A percentile compares a stretch with the other conserved stretches of the same genome.
phyloP scores from a whole-genome alignment of 768 basidiomycete species.

The Russula sp. region DNA sequence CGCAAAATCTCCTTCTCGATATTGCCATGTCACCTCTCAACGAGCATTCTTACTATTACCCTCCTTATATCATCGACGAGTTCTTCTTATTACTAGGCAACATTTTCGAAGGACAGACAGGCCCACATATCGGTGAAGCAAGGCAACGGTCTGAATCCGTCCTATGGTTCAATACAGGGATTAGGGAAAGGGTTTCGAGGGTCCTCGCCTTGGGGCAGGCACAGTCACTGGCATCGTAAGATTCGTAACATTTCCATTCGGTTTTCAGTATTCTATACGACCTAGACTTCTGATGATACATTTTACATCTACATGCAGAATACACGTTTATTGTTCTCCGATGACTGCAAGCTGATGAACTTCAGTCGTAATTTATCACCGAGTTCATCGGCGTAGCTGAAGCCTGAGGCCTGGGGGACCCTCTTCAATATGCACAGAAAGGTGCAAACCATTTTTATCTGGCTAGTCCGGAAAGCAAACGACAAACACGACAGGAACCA shows the following conservation, averaged over 20 bases:
- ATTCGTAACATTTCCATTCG: not conserved
- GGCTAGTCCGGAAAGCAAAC: too few species aligned
- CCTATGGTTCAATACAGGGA: not conserved
- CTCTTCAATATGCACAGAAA: too few species aligned
- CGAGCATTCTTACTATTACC: not conserved
- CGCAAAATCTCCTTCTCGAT: conserved; percentile 3
- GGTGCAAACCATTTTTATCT: too few species aligned
- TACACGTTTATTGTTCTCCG: too few species aligned
- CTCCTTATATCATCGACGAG: not conserved
- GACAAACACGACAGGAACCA: too few species aligned
- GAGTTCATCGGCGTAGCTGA: too few species aligned
- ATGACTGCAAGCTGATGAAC: too few species aligned
- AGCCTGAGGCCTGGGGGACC: too few species aligned
- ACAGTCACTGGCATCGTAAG: not conserved
- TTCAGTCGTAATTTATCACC: too few species aligned
- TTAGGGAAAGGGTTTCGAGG: not conserved
- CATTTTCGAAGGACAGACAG: not conserved
- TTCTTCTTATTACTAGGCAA: not conserved
- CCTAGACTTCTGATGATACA: too few species aligned
- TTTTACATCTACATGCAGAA: too few species aligned
- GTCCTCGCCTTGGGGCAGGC: not conserved
- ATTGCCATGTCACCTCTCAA: not conserved
- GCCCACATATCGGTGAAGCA: not conserved
- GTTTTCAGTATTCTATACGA: not conserved
- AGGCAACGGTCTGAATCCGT: not conserved